phyloP scores from a whole-genome alignment of 2,329 filamentous ascomycete species.

The Dichotomopilus funicola region DNA sequence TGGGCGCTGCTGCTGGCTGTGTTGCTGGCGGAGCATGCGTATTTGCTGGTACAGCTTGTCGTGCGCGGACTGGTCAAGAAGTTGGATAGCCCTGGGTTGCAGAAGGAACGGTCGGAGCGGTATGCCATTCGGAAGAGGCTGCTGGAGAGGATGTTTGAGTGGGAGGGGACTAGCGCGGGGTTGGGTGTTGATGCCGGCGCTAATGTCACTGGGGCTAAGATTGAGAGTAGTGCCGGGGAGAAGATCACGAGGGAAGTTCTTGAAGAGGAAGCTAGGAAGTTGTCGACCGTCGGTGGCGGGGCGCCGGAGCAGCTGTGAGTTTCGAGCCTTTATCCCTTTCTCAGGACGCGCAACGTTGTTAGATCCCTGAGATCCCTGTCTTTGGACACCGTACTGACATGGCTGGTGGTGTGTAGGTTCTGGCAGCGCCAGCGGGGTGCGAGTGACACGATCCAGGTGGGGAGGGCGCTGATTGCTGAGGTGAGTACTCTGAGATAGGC shows the following conservation, averaged over 20 bases:
- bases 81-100: slow-evolving; percentile 77
- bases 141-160: slow-evolving; percentile 64
- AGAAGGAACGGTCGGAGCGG: slow-evolving; percentile 76
- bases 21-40: slow-evolving; percentile 82
- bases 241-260: slow-evolving; percentile 59
- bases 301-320: slow-evolving; percentile 41
- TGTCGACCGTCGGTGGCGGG: slow-evolving; percentile 44
- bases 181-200: slow-evolving; percentile 42
- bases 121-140: slow-evolving; percentile 75
- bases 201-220: slow-evolving; percentile 31
- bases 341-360: background rate
- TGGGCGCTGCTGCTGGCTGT: slow-evolving; percentile 80
- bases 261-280: slow-evolving; percentile 54
- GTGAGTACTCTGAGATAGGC: slow-evolving; percentile 18
- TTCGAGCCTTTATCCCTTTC: background rate
- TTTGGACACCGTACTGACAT: background rate
- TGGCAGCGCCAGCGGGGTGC: slow-evolving; percentile 56
- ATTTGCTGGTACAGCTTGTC: slow-evolving; percentile 67
- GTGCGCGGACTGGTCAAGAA: slow-evolving; percentile 70
- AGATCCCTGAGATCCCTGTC: background rate
- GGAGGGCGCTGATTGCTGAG: slow-evolving; percentile 48
- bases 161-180: slow-evolving; percentile 40
- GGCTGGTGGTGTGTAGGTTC: slow-evolving; percentile 37
- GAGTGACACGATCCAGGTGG: slow-evolving; percentile 51
- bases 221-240: slow-evolving; percentile 41